These are phyloP conservation scores for Euphorbia tirucalli DNA, from an alignment of 345 rosid genomes.

Conservation along the genomic window DNA sequence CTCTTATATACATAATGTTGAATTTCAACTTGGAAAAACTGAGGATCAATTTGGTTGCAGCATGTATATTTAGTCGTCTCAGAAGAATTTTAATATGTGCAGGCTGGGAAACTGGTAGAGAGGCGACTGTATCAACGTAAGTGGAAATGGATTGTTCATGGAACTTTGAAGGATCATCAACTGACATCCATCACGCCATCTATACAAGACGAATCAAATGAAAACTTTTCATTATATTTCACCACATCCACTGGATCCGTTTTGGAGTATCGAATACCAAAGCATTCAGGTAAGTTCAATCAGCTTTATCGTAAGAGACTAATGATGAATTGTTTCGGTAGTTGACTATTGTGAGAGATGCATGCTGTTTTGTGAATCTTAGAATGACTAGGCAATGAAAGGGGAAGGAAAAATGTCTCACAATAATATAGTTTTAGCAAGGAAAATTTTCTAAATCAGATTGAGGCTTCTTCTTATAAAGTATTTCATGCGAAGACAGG, in stretches of 20 bases:
- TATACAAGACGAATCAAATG: conserved; percentile 46
- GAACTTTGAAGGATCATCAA: conserved; percentile 45
- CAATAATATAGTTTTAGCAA: too few relatives aligned
- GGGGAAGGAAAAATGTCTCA: too few relatives aligned
- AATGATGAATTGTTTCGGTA: too few relatives aligned
- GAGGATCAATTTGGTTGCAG: background rate
- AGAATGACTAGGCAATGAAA: background rate
- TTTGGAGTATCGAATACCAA: conserved; percentile 43
- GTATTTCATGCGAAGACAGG: conserved; percentile 35
- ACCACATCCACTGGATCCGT: conserved; percentile 52
- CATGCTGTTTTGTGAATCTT: background rate
- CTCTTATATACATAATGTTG: background rate
- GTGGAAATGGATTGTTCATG: conserved; percentile 73
- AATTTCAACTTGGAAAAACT: background rate
- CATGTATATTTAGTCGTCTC: too few relatives aligned
- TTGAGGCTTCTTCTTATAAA: background rate
- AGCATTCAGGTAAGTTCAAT: conserved; percentile 42
- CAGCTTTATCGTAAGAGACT: too few relatives aligned
- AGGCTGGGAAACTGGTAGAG: conserved; percentile 57
- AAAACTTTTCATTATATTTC: conserved; percentile 42
- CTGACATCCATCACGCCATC: conserved; percentile 51
- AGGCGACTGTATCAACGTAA: conserved; percentile 51
- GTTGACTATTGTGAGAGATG: too few relatives aligned
- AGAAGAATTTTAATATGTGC: conserved; percentile 10
- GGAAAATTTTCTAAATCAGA: too few relatives aligned